Evolutionary conservation across 805 yeast genomes (phyloP), one percentile per base, ranked within the genome.

Genomic region (Schizosaccharomyces japonicus): DNA sequence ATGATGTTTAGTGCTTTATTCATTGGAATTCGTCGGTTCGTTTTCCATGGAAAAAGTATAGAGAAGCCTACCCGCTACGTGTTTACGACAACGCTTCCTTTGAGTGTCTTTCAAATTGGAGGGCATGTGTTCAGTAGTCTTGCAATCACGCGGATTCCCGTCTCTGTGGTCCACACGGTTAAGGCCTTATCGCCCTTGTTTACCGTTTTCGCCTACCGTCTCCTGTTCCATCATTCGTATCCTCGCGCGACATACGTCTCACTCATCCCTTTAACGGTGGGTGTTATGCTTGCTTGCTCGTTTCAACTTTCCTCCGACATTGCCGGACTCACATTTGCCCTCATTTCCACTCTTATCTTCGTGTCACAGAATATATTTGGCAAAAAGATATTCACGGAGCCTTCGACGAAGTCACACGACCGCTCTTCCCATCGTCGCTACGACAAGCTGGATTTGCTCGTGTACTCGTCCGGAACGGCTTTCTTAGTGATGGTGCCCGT

Each of bases 91-190:
- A 82, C 94, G 0, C 71, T 82, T 21, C 96, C 96, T 17, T 83
- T 87, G 94, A 96, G 95, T 5, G 66, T 76, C 51, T 90, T 87
- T 64, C 96, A 87, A 65, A 80, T 87, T 54, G 66, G 78, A 19
- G 98, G 96, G 19, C 96, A 87, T 61, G 75, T 85, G 52, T 73
- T 92, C 11, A 74, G 92, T 5, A 95, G 85, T 59, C 80, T 80
- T 58, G 87, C 96, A n/a, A 84, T 95, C 2, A 72, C 85, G 1
- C 61, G 80, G 51, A 81, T 90, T 47, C 95, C 95, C 0, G 95
- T 90, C n/a, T 80, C 95, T 4, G 64, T 85, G 53, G 95, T 90
- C 19, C 95, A 87, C 60, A 84, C 95, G 6, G 76, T 87, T 55
- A 90, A 90, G 64, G 90, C 95, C 1, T 66, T 87, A 33, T 78